Evolutionary conservation across 257 asterid genomes (phyloP), one percentile per base, ranked within the genome.

Genomic region (Penstemon barbatus): DNA sequence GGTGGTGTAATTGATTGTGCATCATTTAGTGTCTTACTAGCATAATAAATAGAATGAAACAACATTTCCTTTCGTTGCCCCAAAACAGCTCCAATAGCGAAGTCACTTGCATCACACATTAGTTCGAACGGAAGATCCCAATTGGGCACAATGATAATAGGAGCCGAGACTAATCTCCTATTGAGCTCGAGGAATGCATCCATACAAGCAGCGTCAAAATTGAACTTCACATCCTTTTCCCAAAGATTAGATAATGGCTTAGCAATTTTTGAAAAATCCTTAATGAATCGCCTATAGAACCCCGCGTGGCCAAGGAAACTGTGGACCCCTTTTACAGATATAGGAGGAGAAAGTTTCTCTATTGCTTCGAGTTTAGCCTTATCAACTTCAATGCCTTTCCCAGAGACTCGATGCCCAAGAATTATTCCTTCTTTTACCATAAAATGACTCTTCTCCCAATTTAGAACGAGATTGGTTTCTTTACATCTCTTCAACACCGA

Each of bases 381-480:
- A n/a, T 68, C 55, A 0, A 37, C 57, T n/a, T 63, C 41, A 8
- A 46, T 63, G 1, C 69, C 65, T 1, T 19, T 19, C 2, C 4
- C 12, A 0, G 19, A 54, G 0, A 54, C 5, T 33, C 44, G 43
- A 5, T 36, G 53, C 0, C 50, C 36, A 4, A 52, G 7, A n/a
- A 67, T 50, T 4, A 68, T 68, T 0, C 65, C 64, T n/a, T 68
- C 65, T 8, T 55, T 12, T 0, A 68, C 65, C 65, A 68, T 68
- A 7, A 68, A 68, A 11, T 55, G 72, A 12, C 56, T 56, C 12
- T 68, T 68, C 4, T 68, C 9, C 65, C 72, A 68, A 41, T 68
- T 68, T 5, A 42, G 12, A 0, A 55, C 72, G 0, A 54, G 4
- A 7, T 68, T 43, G 6, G 39, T 12, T 0, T 42, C 72, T 4